These are phyloP conservation scores for Elaeis oleifera DNA, from an alignment of 202 grass and related monocot species.

Conservation along the genomic window DNA sequence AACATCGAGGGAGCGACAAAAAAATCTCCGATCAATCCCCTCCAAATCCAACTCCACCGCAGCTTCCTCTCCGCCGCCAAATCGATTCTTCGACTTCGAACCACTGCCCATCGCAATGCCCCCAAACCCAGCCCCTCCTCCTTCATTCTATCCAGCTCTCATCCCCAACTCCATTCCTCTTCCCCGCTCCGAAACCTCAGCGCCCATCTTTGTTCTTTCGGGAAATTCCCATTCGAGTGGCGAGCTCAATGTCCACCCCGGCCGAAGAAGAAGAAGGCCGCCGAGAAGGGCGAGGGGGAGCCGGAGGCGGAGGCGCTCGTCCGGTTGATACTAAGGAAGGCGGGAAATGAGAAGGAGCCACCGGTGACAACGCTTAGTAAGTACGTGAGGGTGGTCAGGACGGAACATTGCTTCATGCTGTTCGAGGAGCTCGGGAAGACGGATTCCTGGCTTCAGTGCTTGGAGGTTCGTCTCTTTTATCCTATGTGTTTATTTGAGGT, in stretches of 20 bases:
- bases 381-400: conserved; percentile 61
- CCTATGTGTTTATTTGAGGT: no score
- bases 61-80: no score
- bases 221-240: not conserved
- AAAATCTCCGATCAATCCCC: no score
- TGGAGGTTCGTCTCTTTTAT: no score
- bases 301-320: conserved; percentile 54
- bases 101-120: not conserved
- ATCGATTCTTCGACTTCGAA: no score
- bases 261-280: conserved; percentile 3
- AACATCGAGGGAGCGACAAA: no score
- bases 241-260: not conserved
- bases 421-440: conserved; percentile 87
- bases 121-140: not conserved
- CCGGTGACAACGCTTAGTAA: conserved; percentile 60
- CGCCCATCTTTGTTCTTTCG: not conserved
- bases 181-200: not conserved
- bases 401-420: conserved; percentile 84
- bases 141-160: not conserved
- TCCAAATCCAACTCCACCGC: no score
- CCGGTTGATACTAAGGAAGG: conserved; percentile 51
- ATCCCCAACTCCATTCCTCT: not conserved
- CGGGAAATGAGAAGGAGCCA: conserved; percentile 50
- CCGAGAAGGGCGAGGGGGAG: conserved; percentile 23
- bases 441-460: conserved; percentile 72